phyloP scores from a whole-genome alignment of 768 basidiomycete genomes.

The Mycena floridula region DNA sequence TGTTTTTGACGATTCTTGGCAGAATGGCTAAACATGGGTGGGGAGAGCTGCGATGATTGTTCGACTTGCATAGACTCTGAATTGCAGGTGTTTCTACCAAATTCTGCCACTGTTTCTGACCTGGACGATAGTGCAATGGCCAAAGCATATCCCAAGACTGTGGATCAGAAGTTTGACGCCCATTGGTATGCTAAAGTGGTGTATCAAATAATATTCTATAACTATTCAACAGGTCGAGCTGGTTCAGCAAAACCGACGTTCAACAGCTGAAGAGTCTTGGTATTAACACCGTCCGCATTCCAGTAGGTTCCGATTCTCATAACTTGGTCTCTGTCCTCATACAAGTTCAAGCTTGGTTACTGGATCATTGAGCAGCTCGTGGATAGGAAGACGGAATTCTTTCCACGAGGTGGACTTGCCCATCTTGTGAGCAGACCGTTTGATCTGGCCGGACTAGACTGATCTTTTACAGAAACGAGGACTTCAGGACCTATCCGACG shows the following conservation, averaged over 20 bases:
- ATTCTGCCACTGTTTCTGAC: not conserved
- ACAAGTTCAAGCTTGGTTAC: slow-evolving; percentile 55
- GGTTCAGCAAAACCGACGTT: slow-evolving; percentile 67
- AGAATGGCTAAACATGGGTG: slow-evolving; percentile 77
- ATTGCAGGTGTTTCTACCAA: slow-evolving; percentile 37
- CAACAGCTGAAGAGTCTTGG: slow-evolving; percentile 42
- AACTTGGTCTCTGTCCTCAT: not conserved
- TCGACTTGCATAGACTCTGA: slow-evolving; percentile 59
- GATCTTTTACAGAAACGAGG: slow-evolving; percentile 47
- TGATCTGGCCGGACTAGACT: not conserved
- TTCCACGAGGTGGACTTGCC: slow-evolving; percentile 61
- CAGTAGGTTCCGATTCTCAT: slow-evolving; percentile 36
- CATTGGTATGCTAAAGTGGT: slow-evolving; percentile 48
- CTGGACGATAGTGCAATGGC: slow-evolving; percentile 45
- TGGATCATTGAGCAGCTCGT: slow-evolving; percentile 79
- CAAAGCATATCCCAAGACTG: slow-evolving; percentile 50
- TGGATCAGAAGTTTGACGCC: slow-evolving; percentile 48
- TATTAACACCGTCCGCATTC: slow-evolving; percentile 74
- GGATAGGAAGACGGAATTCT: slow-evolving; percentile 52
- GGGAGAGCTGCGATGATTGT: slow-evolving; percentile 53
- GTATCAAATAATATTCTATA: not conserved
- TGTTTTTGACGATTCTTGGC: not conserved
- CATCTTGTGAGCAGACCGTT: slow-evolving; percentile 43
- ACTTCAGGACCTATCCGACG: slow-evolving; percentile 48
- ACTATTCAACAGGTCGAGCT: slow-evolving; percentile 43